Base-by-base conservation (phyloP, 2,329 filamentous ascomycete species). In the Venturia oleaginea region DNA sequence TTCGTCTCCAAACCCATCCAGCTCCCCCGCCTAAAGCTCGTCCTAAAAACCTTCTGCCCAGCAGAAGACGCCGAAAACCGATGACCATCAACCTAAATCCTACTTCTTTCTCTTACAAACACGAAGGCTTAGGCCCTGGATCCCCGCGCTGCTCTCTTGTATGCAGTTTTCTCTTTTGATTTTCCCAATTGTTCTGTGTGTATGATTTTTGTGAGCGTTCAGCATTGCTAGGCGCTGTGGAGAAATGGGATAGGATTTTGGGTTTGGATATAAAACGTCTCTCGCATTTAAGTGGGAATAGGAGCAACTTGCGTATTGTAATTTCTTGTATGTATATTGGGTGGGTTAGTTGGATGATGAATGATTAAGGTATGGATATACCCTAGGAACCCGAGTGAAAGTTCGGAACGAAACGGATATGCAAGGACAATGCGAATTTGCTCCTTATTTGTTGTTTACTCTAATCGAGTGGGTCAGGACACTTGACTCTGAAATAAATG, bases 21-120 rank as follows among this genome's bases (percentile, higher is more conserved):
- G 60, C 80, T 92, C n/a, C 90, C 90, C 1, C 90, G 90, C 5
- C 80, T 96, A 65, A 95, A 95, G 74, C 88, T 92, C 70, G 91
- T 96, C 0, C 79, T 96, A 15, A 90, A 88, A 71, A 91, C 82
- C 63, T 86, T 91, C 72, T 93, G 91, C 72, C 84, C 89, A 4
- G 43, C 43, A 2, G 64, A 65, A 38, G 64, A 62, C 40, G 51
- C 46, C 15, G 46, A 55, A 38, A n/a, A 62, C 27, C 17, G 15
- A 57, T 54, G 24, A 30, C n/a, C n/a, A 4, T 19, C 24, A 6
- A 10, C 24, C 48, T 19, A 10, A 27, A 8, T 4, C 7, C 10
- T 8, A 11, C 10, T 22, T 32, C 32, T 54, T 5, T 22, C 15
- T 32, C 27, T 5, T 32, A 15, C 13, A 4, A 32, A 48, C 19